Conservation (phyloP, 2,329 filamentous ascomycete genomes). For the Colletotrichum sp. region DNA sequence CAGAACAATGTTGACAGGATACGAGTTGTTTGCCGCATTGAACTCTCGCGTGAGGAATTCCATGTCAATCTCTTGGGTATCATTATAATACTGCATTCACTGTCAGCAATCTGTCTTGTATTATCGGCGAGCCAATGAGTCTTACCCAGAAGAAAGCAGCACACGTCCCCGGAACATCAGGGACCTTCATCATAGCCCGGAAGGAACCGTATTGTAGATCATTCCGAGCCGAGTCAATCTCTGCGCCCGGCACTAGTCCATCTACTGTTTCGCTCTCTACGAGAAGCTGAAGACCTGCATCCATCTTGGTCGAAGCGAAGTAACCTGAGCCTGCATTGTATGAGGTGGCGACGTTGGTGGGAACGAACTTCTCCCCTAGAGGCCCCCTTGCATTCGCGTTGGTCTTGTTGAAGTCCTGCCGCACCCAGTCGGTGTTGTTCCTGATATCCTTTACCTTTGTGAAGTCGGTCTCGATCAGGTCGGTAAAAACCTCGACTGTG, state of each 20-base stretch:
- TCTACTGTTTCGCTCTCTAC: conserved; percentile 52
- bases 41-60: conserved; percentile 77
- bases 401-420: conserved; percentile 71
- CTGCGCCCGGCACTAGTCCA: conserved; percentile 64
- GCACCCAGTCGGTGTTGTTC: conserved; percentile 64
- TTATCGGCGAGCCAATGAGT: not conserved
- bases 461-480: conserved; percentile 77
- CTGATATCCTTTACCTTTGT: conserved; percentile 55
- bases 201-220: conserved; percentile 77
- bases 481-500: conserved; percentile 62
- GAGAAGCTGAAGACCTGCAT: conserved; percentile 61
- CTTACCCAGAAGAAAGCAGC: conserved; percentile 81
- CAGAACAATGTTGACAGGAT: conserved; percentile 75
- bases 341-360: conserved; percentile 58
- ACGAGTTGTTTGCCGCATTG: conserved; percentile 51
- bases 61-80: conserved; percentile 82
- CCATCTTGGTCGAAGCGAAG: conserved; percentile 50
- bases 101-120: not conserved
- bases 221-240: conserved; percentile 64
- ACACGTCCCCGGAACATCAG: conserved; percentile 69
- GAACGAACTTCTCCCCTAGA: conserved; percentile 68
- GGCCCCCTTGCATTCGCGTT: conserved; percentile 62
- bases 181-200: conserved; percentile 69
- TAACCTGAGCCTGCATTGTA: conserved; percentile 38
- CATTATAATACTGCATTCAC: conserved; percentile 69